phyloP scores from a whole-genome alignment of 2,329 filamentous ascomycete genomes.

The Cryphonectria radicalis region DNA sequence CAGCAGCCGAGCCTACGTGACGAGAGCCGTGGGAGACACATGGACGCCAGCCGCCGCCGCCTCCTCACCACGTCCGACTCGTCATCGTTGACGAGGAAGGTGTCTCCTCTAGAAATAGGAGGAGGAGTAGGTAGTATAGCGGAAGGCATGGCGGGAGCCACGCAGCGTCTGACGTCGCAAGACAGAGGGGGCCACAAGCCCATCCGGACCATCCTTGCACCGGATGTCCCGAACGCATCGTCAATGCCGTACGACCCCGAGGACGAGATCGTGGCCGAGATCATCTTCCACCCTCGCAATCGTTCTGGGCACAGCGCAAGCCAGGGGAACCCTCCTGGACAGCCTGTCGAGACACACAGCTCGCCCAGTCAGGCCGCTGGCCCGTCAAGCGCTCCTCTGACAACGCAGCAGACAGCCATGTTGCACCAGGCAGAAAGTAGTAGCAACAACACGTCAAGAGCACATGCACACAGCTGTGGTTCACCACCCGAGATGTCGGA shows the following conservation, averaged over 20 bases:
- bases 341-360: neutral
- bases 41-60: neutral
- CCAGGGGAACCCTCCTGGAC: slow-evolving; percentile 12
- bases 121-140: neutral
- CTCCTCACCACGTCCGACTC: neutral
- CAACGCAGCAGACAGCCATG: neutral
- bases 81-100: neutral
- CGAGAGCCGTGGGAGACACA: slow-evolving; percentile 19
- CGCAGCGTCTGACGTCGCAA: slow-evolving; percentile 4
- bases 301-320: neutral
- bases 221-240: neutral
- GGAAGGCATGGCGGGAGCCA: neutral
- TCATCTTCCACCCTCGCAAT: slow-evolving; percentile 14
- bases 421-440: neutral
- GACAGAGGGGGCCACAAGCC: slow-evolving; percentile 4
- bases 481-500: neutral
- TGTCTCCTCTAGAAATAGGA: neutral
- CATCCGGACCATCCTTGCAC: slow-evolving; percentile 9
- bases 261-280: slow-evolving; percentile 24
- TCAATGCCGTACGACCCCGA: slow-evolving; percentile 4
- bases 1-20: neutral
- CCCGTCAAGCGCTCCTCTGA: neutral
- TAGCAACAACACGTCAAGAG: neutral
- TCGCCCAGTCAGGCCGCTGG: neutral
- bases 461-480: neutral